Base-by-base conservation (phyloP, 352 stramenopile species). In the Pythium plurisporium region DNA sequence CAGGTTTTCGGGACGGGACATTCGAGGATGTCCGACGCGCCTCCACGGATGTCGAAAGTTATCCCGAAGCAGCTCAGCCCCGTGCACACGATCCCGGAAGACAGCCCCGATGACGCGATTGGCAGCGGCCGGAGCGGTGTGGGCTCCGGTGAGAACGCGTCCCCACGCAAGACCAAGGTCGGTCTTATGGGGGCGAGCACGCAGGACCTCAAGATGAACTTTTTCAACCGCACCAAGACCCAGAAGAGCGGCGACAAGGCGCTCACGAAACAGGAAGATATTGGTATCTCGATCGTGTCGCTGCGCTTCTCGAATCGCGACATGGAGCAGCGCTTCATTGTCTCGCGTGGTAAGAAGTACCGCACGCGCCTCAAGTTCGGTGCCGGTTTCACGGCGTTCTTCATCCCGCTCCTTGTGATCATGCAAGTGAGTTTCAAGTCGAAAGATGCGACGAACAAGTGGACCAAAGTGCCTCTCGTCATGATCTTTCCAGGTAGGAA, bases 341-440 rank as follows among this genome's bases (percentile, higher is more conserved):
- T 69, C 14, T 62, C 76, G 23, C 70, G 80, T 0, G 69, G 63
- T 31, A 51, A 56, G 20, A 94, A 94, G 64, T 94, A 91, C 59
- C 80, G 82, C 47, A 88, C 74, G 19, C 76, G 81, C 5, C 59
- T 91, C 25, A 83, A 80, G 30, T 90, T 91, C 51, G 83, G 79
- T 3, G 78, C 79, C 10, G 78, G 69, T 0, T 88, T 91, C 56
- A 91, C 83, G 2, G 80, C 81, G 6, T 87, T 90, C 46, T 86
- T 91, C 63, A 94, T 94, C 46, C 77, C 83, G 58, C 65, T 94
- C 47, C 69, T 94, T 3, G 76, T 91, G n/a, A 76, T 94, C 61
- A 89, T 91, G 82, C 78, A 91, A 65, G 78, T 91, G 61, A 88
- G 76, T 22, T 87, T 91, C 64, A 91, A 94, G 67, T 62, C 67